These are phyloP conservation scores for Malus hybrid DNA, from an alignment of 331 rosid species.

Conservation along the genomic window DNA sequence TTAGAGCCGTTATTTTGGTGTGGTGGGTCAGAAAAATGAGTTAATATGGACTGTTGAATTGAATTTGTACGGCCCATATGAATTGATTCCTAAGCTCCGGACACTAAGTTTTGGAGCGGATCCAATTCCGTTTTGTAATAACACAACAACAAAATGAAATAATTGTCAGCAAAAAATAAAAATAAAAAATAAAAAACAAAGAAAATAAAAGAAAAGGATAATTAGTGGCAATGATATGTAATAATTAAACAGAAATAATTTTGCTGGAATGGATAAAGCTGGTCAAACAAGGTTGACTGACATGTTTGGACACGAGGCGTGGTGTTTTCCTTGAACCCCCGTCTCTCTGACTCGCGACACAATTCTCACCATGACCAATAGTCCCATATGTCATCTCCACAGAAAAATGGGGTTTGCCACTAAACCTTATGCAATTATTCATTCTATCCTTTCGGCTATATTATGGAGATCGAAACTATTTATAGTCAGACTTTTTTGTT, in stretches of 20 bases:
- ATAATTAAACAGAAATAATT: constrained; percentile 38
- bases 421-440: background rate
- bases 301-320: constrained; percentile 24
- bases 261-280: constrained; percentile 33
- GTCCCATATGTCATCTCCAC: background rate
- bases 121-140: too few species aligned
- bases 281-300: constrained; percentile 52
- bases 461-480: background rate
- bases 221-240: constrained; percentile 13
- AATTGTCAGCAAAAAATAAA: background rate
- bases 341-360: too few species aligned
- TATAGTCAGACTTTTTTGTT: too few species aligned
- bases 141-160: background rate
- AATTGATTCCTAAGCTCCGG: too few species aligned
- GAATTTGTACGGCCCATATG: too few species aligned
- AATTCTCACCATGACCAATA: background rate
- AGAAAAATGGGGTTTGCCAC: too few species aligned
- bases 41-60: too few species aligned
- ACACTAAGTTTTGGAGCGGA: too few species aligned
- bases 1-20: too few species aligned
- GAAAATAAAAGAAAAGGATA: background rate
- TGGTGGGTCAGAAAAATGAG: too few species aligned
- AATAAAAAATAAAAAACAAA: background rate
- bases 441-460: too few species aligned
- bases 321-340: background rate